Base-by-base conservation (phyloP, 805 yeast species). In the Komagataella ulmi region DNA sequence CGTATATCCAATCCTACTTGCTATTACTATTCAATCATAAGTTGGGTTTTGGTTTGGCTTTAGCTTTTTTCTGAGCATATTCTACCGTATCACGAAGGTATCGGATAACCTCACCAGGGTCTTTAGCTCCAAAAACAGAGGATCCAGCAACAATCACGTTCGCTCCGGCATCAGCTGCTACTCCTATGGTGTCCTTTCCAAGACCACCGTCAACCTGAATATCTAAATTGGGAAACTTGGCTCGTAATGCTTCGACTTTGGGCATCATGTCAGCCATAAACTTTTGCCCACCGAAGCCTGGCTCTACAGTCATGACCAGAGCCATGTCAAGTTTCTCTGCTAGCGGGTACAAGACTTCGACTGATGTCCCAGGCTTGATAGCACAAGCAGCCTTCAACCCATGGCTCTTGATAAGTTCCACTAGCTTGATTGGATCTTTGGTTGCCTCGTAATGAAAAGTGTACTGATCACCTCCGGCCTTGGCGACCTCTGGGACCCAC, bases 111-210 rank as follows among this genome's bases (percentile, higher is more conserved):
- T 80, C 85, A 8, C 70, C 71, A 18, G 98, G 97, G 57, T 84
- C 83, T 8, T 76, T 72, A 6, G 97, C 95, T 54, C 82, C 81
- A 72, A 90, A 93, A 14, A 91, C 95, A 49, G 95, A 78, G 14
- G 97, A 91, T 48, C 99, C 99, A 3, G 99, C 97, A 49, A 93
- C 99, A 62, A 93, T 89, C 49, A 90, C 97, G 63, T 93, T 93
- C 50, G 99, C 99, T 52, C 99, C 99, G 8, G 98, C 97, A 51
- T 79, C 76, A n/a, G 97, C 96, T 46, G 97, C 97, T 17, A 73
- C 76, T 51, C 81, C 85, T 49, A 91, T 83, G 1, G 96, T 93
- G 47, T 80, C 89, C 56, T 81, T 81, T 53, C 95, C 95, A 54
- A 93, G 72, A 0, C 99, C 99, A 57, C 99, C 99, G 66, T 93